Evolutionary conservation across 192 early-diverging fungal species (phyloP).

Genomic region (Geranomyces michiganensis): DNA sequence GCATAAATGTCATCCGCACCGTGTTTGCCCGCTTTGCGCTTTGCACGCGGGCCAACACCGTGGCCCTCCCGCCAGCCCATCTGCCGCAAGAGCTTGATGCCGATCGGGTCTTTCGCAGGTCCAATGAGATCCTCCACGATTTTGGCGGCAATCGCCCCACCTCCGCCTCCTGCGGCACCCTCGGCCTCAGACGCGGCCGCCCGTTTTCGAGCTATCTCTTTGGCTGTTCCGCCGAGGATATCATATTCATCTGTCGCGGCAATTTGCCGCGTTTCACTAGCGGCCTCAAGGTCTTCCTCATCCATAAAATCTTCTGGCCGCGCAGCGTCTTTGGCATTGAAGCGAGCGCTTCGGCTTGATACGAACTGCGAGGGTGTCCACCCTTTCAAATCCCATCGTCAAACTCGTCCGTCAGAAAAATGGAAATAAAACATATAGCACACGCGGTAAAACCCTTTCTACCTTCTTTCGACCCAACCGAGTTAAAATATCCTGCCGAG

Average conservation of each 20-base stretch:
- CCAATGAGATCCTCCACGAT: constrained; percentile 64
- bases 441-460: no score
- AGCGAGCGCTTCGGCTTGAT: constrained; percentile 71
- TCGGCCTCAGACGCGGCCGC: constrained; percentile 49
- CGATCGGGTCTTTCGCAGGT: constrained; percentile 66
- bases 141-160: constrained; percentile 47
- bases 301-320: constrained; percentile 94
- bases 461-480: constrained; percentile 95
- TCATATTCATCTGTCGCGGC: constrained; percentile 72
- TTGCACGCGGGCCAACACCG: constrained; percentile 75
- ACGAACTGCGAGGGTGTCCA: constrained; percentile 79
- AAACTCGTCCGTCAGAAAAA: background rate
- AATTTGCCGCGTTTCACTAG: constrained; percentile 56
- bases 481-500: constrained; percentile 92
- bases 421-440: background rate
- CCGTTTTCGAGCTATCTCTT: constrained; percentile 56
- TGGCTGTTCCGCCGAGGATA: constrained; percentile 62
- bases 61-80: constrained; percentile 93
- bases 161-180: constrained; percentile 47
- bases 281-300: constrained; percentile 82
- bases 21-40: constrained; percentile 40
- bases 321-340: constrained; percentile 40
- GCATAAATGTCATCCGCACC: constrained; percentile 53
- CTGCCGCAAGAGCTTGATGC: constrained; percentile 66
- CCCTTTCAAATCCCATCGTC: constrained; percentile 49